phyloP scores from a whole-genome alignment of 768 basidiomycete genomes.

The Phlebiopsis gigantea region DNA sequence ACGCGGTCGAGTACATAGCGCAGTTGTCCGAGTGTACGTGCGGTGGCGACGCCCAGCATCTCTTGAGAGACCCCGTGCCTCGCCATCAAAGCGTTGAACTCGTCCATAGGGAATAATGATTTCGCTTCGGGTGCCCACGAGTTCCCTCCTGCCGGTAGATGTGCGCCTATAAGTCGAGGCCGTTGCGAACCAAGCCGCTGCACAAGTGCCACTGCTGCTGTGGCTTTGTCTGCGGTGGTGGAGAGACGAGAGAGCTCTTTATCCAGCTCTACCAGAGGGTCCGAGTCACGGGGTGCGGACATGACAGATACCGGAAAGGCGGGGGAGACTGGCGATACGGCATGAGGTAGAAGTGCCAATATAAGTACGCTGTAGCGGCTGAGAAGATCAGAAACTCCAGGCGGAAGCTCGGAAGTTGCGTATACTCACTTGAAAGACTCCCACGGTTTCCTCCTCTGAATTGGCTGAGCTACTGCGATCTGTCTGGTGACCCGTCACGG shows the following conservation, averaged over 20 bases:
- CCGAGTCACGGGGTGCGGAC: too few species aligned
- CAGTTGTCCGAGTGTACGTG: neutral
- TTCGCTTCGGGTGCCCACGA: neutral
- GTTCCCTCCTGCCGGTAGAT: neutral
- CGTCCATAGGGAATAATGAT: neutral
- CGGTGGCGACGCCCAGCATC: neutral
- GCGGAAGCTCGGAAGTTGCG: too few species aligned
- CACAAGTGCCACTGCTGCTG: neutral
- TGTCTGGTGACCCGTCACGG: too few species aligned
- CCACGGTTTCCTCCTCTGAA: too few species aligned
- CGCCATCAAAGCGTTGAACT: neutral
- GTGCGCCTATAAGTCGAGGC: neutral
- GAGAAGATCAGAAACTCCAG: too few species aligned
- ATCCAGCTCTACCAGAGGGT: neutral
- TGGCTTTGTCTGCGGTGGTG: neutral
- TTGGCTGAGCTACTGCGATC: too few species aligned
- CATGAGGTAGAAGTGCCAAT: too few species aligned
- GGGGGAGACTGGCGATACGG: too few species aligned
- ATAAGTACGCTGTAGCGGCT: too few species aligned
- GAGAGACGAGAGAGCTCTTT: neutral
- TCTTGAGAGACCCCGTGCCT: neutral
- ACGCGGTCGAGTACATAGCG: neutral
- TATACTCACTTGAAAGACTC: too few species aligned
- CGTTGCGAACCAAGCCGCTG: neutral
- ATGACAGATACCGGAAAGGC: too few species aligned